phyloP scores from a whole-genome alignment of 2,329 filamentous ascomycete genomes.

The Microdochium paspali region DNA sequence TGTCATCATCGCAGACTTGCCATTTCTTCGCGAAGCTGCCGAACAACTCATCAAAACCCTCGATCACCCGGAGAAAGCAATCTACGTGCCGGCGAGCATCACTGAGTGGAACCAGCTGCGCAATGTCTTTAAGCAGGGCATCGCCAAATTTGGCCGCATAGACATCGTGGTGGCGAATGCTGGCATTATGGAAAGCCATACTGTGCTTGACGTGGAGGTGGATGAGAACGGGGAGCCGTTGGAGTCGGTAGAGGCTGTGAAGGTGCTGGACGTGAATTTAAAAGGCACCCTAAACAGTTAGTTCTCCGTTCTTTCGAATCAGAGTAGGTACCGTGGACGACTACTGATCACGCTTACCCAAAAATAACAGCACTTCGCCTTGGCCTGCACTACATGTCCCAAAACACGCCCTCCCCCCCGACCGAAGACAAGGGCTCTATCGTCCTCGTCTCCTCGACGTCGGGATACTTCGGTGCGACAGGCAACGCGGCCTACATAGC shows the following conservation, averaged over 20 bases:
- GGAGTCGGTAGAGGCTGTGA: constrained; percentile 14
- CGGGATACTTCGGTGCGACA: constrained; percentile 31
- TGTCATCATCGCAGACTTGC: constrained; percentile 25
- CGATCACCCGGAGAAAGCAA: constrained; percentile 15
- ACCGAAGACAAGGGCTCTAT: constrained; percentile 20
- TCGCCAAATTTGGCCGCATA: constrained; percentile 21
- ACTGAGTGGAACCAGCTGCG: constrained; percentile 24
- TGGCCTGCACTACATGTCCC: constrained; percentile 14
- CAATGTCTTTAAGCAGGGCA: constrained; percentile 19
- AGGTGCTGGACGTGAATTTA: constrained; percentile 29
- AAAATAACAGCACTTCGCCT: constrained; percentile 20
- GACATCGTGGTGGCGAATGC: constrained; percentile 32
- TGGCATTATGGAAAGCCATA: constrained; percentile 22
- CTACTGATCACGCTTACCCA: too few species aligned
- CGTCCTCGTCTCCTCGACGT: constrained; percentile 28
- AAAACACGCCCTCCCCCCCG: constrained; percentile 4
- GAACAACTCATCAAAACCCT: constrained; percentile 17
- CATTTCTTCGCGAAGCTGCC: constrained; percentile 13
- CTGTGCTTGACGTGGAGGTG: constrained; percentile 14
- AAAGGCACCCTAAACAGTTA: constrained; percentile 34
- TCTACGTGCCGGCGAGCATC: constrained; percentile 25
- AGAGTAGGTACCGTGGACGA: too few species aligned
- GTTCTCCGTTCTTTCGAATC: constrained; percentile 1
- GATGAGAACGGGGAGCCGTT: constrained; percentile 10
- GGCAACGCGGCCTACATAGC: constrained; percentile 30